Conservation (phyloP, 768 basidiomycete genomes). For the Saitozyma podzolica region DNA sequence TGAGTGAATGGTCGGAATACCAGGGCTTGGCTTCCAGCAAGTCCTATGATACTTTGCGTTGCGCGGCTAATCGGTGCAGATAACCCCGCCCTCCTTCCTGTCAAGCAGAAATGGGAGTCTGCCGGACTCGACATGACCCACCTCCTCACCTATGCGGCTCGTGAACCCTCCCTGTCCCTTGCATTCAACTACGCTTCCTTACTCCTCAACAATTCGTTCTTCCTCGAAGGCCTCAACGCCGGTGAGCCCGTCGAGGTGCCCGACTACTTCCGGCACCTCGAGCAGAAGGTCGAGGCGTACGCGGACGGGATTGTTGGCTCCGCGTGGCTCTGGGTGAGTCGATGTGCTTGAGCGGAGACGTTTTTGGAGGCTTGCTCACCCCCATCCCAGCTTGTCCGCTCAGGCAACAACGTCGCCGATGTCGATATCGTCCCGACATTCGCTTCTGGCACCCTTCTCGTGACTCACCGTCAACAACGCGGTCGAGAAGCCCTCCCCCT, state of each 20-base stretch:
- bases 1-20: constrained; percentile 23
- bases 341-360: neutral
- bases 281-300: constrained; percentile 42
- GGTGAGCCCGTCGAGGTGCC: constrained; percentile 27
- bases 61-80: constrained; percentile 18
- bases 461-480: constrained; percentile 54
- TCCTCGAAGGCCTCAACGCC: constrained; percentile 68
- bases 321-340: constrained; percentile 52
- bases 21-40: neutral
- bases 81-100: constrained; percentile 35
- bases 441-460: constrained; percentile 82
- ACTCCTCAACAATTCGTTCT: constrained; percentile 93
- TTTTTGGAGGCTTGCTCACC: neutral
- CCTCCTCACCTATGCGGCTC: constrained; percentile 64
- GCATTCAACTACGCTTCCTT: constrained; percentile 89
- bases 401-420: constrained; percentile 61
- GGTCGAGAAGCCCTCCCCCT: constrained; percentile 32
- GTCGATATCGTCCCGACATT: constrained; percentile 80
- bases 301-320: constrained; percentile 49
- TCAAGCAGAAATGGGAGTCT: constrained; percentile 44
- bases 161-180: constrained; percentile 62
- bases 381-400: constrained; percentile 63
- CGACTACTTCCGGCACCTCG: constrained; percentile 20
- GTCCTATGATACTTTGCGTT: neutral
- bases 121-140: constrained; percentile 40